Conservation (phyloP, 2,329 filamentous ascomycete species). For the Fusarium tanahbumbuense region DNA sequence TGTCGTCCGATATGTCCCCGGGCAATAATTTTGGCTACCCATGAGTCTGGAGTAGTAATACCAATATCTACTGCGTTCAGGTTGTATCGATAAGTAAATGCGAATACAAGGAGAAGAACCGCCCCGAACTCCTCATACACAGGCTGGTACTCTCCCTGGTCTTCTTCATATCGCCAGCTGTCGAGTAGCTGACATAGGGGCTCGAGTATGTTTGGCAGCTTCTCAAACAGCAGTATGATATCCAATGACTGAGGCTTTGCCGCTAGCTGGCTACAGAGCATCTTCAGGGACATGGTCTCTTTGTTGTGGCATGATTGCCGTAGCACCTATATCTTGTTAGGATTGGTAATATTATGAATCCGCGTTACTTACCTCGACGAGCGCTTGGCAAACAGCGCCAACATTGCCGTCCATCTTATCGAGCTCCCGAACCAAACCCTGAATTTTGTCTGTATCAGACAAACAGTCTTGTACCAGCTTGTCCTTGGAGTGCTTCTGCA, state of each 20-base stretch:
- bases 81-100: slow-evolving; percentile 80
- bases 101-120: slow-evolving; percentile 77
- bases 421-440: slow-evolving; percentile 81
- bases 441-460: slow-evolving; percentile 78
- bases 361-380: slow-evolving; percentile 69
- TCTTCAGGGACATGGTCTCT: slow-evolving; percentile 84
- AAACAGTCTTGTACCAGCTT: slow-evolving; percentile 82
- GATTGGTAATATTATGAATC: not conserved
- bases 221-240: slow-evolving; percentile 80
- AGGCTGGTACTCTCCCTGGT: slow-evolving; percentile 85
- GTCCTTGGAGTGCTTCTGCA: slow-evolving; percentile 81
- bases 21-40: slow-evolving; percentile 74
- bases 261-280: slow-evolving; percentile 77
- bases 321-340: slow-evolving; percentile 64
- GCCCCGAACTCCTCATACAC: slow-evolving; percentile 89
- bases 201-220: slow-evolving; percentile 74
- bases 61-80: slow-evolving; percentile 74
- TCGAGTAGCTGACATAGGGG: slow-evolving; percentile 82
- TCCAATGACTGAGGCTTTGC: slow-evolving; percentile 78
- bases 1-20: slow-evolving; percentile 68
- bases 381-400: slow-evolving; percentile 82
- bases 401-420: slow-evolving; percentile 94
- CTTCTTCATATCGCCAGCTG: slow-evolving; percentile 83
- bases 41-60: slow-evolving; percentile 68
- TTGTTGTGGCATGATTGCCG: slow-evolving; percentile 76